phyloP scores from a whole-genome alignment of 73 alveolate genomes.

The Tetrahymena borealis region DNA sequence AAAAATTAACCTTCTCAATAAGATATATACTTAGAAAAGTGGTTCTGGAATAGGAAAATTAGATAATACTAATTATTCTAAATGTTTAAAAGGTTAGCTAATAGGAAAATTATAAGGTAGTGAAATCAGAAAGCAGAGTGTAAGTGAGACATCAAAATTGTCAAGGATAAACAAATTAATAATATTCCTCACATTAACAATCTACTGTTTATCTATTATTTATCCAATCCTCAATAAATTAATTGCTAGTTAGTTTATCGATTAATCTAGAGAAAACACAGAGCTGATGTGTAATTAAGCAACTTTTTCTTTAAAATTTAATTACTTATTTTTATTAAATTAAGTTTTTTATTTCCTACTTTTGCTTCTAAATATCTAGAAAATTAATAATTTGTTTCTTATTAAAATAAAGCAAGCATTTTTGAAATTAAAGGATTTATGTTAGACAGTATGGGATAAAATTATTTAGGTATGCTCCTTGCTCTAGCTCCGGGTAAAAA shows the following conservation, averaged over 20 bases:
- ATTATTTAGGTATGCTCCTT: not conserved
- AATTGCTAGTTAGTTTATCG: not conserved
- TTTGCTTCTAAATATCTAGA: too few relatives aligned
- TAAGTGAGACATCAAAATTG: not conserved
- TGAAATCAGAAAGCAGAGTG: not conserved
- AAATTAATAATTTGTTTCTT: not conserved
- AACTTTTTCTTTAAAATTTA: not conserved
- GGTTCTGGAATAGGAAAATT: not conserved
- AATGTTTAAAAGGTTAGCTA: not conserved
- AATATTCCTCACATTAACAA: not conserved
- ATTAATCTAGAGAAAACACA: not conserved
- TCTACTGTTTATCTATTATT: not conserved
- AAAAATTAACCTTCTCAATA: not conserved
- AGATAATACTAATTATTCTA: not conserved
- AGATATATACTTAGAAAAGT: not conserved
- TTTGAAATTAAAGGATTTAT: not conserved
- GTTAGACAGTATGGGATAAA: not conserved
- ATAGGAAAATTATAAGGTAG: not conserved
- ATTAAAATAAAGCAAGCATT: not conserved
- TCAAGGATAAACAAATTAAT: not conserved
- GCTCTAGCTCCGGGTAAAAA: not conserved
- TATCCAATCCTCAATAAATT: not conserved
- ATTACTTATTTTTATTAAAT: not conserved
- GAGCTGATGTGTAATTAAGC: not conserved
- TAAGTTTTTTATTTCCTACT: too few relatives aligned